A percentile compares a stretch with the other conserved stretches of the same genome.
These are phyloP conservation scores for Claviceps monticola DNA, from an alignment of 2,329 filamentous ascomycete genomes.

Conservation along the genomic window DNA sequence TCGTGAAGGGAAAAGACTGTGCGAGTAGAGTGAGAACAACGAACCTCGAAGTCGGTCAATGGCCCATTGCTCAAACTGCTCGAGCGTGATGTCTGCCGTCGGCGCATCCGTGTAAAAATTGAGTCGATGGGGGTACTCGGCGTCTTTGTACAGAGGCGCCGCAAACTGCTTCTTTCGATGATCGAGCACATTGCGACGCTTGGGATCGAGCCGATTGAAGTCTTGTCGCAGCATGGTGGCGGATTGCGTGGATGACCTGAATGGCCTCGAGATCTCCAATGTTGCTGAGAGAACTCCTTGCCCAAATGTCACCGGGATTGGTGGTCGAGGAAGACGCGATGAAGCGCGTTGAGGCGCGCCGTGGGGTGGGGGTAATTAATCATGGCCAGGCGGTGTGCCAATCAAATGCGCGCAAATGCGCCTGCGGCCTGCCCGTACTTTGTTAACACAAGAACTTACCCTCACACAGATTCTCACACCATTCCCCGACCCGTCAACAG, in stretches of 20 bases:
- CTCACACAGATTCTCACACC: too few relatives aligned
- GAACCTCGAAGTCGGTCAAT: slow-evolving; percentile 77
- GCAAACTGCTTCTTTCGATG: slow-evolving; percentile 81
- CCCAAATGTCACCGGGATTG: background rate
- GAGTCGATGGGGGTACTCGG: slow-evolving; percentile 70
- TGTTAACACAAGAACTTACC: too few relatives aligned
- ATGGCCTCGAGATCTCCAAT: background rate
- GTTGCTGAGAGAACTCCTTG: background rate
- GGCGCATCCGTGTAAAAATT: slow-evolving; percentile 87
- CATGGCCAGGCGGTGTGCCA: background rate
- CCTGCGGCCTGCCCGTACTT: too few relatives aligned
- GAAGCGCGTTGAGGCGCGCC: background rate
- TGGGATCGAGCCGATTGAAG: slow-evolving; percentile 45
- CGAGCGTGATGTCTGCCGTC: slow-evolving; percentile 85
- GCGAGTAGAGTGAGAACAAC: slow-evolving; percentile 5
- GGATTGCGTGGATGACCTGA: background rate
- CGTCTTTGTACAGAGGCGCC: slow-evolving; percentile 58
- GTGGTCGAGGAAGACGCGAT: background rate
- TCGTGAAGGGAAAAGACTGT: background rate
- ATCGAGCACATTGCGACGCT: slow-evolving; percentile 64
- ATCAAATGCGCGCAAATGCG: too few relatives aligned
- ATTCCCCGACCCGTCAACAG: too few relatives aligned
- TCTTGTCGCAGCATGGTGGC: slow-evolving; percentile 34
- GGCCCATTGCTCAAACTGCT: slow-evolving; percentile 98
- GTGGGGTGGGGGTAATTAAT: background rate